A percentile compares a stretch with the other conserved stretches of the same genome.
phyloP scores from a whole-genome alignment of 2,329 filamentous ascomycete species.

The Sporothrix curviconia region DNA sequence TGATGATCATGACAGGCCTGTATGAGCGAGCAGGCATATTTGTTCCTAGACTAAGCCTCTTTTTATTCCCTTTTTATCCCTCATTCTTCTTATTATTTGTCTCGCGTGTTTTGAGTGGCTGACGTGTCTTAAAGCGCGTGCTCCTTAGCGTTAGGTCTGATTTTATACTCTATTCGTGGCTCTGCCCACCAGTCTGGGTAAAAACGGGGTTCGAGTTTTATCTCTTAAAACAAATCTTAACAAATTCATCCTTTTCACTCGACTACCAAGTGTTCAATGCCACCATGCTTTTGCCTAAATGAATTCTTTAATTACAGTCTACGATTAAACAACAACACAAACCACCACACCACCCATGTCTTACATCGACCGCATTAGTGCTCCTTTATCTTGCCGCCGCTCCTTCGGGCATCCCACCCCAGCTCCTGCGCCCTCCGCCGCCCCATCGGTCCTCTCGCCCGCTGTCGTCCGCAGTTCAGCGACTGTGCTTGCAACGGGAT shows the following conservation, averaged over 20 bases:
- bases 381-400: constrained; percentile 74
- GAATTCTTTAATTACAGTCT: constrained; percentile 1
- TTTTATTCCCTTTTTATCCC: background rate
- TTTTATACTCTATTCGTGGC: too few species aligned
- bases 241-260: too few species aligned
- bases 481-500: constrained; percentile 72
- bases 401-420: constrained; percentile 65
- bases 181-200: too few species aligned
- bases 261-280: too few species aligned
- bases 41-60: background rate
- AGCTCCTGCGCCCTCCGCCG: constrained; percentile 53
- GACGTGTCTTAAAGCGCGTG: too few species aligned
- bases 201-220: too few species aligned
- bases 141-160: too few species aligned
- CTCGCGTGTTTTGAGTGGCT: background rate
- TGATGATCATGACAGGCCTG: constrained; percentile 12
- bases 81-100: background rate
- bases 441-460: constrained; percentile 35
- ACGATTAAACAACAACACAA: background rate
- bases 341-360: background rate
- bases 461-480: constrained; percentile 56
- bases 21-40: background rate
- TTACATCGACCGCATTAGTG: constrained; percentile 78
- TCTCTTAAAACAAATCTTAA: too few species aligned
- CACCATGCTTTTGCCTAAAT: too few species aligned